Percentiles rank a stretch among this genome's conserved stretches.
Conservation (phyloP, 768 basidiomycete genomes). For the Serendipita sp. region DNA sequence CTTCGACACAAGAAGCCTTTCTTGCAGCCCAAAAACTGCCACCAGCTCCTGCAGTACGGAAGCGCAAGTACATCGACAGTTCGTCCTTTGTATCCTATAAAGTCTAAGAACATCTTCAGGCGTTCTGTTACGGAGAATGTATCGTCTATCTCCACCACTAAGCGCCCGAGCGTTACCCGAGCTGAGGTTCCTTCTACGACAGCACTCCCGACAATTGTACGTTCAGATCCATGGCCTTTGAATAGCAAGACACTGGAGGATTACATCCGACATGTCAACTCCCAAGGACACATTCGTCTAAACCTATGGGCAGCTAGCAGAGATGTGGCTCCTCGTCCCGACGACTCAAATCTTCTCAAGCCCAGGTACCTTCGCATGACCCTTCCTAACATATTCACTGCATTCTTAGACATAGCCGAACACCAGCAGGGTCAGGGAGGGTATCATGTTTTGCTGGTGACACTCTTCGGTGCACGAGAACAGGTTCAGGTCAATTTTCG, state of each 20-base stretch:
- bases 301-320: background rate
- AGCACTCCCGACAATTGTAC: background rate
- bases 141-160: background rate
- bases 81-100: background rate
- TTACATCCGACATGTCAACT: background rate
- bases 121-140: background rate
- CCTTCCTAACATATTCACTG: slow-evolving; percentile 47
- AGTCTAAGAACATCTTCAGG: background rate
- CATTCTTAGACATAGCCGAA: slow-evolving; percentile 32
- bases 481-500: slow-evolving; percentile 22
- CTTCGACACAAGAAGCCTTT: background rate
- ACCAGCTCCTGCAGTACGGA: background rate
- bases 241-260: background rate
- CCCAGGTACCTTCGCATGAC: slow-evolving; percentile 30
- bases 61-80: background rate
- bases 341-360: background rate
- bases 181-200: background rate
- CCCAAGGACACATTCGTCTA: background rate
- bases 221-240: background rate
- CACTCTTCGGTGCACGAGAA: slow-evolving; percentile 62
- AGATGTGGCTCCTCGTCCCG: background rate
- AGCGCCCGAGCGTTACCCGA: background rate
- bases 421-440: slow-evolving; percentile 16
- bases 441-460: slow-evolving; percentile 24
- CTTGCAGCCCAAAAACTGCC: background rate